phyloP scores from a whole-genome alignment of 352 stramenopile species.

The Stramenopiles sp. region DNA sequence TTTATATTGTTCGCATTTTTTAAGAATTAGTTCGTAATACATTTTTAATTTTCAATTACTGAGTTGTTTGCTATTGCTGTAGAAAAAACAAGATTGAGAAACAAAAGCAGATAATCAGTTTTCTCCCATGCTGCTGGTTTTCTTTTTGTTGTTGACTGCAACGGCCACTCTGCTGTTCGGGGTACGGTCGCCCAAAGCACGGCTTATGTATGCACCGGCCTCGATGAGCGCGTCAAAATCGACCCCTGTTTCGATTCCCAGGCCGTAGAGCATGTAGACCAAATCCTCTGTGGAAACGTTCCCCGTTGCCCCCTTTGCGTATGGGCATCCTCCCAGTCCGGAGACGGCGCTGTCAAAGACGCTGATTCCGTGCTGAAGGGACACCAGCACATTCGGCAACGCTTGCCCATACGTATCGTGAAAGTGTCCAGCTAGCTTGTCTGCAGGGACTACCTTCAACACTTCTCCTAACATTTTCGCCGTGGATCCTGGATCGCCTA shows the following conservation, averaged over 20 bases:
- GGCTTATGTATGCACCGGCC: conserved; percentile 62
- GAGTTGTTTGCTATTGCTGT: no score
- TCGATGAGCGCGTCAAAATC: conserved; percentile 72
- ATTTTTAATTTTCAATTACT: no score
- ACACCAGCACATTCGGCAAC: conserved; percentile 77
- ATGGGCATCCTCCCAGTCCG: conserved; percentile 84
- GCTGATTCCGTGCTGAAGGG: conserved; percentile 59
- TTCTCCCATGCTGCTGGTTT: no score
- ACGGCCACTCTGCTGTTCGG: not conserved
- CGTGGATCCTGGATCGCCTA: conserved; percentile 54
- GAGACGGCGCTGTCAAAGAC: conserved; percentile 82
- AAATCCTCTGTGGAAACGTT: conserved; percentile 93
- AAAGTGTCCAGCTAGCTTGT: conserved; percentile 80
- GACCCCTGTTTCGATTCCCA: conserved; percentile 78
- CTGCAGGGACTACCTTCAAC: conserved; percentile 33
- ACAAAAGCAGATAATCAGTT: no score
- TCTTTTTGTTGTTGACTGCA: conserved; percentile 1
- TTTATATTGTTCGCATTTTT: no score
- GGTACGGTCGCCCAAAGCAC: conserved; percentile 40
- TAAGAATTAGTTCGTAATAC: no score
- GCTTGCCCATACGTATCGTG: conserved; percentile 92
- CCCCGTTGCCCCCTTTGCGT: conserved; percentile 77
- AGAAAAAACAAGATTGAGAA: no score
- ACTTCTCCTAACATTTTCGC: conserved; percentile 19
- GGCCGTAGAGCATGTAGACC: conserved; percentile 85